Conservation (phyloP, 2,329 filamentous ascomycete species). For the Trichoderma brevicompactum region DNA sequence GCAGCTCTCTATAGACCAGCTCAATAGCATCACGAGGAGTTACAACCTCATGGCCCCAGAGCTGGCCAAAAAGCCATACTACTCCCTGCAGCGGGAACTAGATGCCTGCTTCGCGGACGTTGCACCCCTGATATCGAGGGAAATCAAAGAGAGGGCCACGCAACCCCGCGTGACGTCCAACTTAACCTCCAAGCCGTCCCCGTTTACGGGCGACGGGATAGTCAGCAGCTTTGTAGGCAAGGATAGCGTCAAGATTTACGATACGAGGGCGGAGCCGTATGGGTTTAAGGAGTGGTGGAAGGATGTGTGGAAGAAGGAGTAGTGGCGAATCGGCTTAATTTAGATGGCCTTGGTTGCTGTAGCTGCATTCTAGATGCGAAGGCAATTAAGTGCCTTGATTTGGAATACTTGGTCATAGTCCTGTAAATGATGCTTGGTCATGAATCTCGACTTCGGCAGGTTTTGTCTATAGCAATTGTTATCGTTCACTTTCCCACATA, state of each 20-base stretch:
- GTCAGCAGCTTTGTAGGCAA: conserved; percentile 63
- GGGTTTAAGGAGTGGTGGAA: conserved; percentile 89
- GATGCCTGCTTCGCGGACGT: conserved; percentile 82
- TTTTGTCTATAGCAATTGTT: no score
- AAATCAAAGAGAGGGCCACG: conserved; percentile 71
- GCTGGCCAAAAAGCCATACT: conserved; percentile 91
- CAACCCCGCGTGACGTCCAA: conserved; percentile 45
- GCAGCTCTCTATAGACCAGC: conserved; percentile 71
- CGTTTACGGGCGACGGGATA: conserved; percentile 47
- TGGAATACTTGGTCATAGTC: not conserved
- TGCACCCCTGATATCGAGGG: conserved; percentile 72
- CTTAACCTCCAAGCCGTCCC: conserved; percentile 37
- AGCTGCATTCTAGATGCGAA: not conserved
- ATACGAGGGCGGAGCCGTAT: conserved; percentile 75
- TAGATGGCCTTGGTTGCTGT: not conserved
- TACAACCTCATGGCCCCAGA: conserved; percentile 97
- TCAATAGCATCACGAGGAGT: conserved; percentile 79
- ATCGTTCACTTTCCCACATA: no score
- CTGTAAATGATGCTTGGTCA: not conserved
- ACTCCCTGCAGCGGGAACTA: conserved; percentile 80
- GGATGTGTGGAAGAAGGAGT: conserved; percentile 66
- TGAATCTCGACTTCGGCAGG: not conserved
- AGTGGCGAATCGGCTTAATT: not conserved
- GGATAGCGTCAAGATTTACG: conserved; percentile 61
- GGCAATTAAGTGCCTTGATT: not conserved